phyloP scores from a whole-genome alignment of 768 basidiomycete species.

The Infundibulicybe gibba region DNA sequence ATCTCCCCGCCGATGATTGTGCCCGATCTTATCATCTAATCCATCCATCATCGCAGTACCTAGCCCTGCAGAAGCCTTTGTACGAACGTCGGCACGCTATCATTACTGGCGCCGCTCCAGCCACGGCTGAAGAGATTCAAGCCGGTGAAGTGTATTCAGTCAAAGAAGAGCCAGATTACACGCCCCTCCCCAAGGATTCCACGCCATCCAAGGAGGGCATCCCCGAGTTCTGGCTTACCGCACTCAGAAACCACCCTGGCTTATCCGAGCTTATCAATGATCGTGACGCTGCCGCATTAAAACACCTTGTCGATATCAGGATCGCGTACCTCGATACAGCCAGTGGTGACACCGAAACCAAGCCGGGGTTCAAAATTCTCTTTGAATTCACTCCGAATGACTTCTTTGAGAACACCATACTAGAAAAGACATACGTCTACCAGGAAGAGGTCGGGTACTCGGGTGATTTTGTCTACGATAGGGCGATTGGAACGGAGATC shows the following conservation, averaged over 20 bases:
- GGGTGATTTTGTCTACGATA: slow-evolving; percentile 96
- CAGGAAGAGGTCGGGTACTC: slow-evolving; percentile 90
- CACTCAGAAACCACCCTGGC: slow-evolving; percentile 86
- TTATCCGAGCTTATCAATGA: slow-evolving; percentile 90
- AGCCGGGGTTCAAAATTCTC: slow-evolving; percentile 88
- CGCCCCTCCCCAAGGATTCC: slow-evolving; percentile 52
- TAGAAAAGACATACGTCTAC: slow-evolving; percentile 95
- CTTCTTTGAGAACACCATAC: slow-evolving; percentile 78
- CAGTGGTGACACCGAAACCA: slow-evolving; percentile 46
- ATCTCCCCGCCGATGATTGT: slow-evolving; percentile 5
- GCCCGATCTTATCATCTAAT: neutral
- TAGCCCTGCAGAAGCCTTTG: slow-evolving; percentile 73
- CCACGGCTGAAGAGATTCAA: slow-evolving; percentile 79
- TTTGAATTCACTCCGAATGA: slow-evolving; percentile 84
- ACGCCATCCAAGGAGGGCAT: slow-evolving; percentile 50
- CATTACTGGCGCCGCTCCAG: slow-evolving; percentile 70
- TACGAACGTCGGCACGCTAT: slow-evolving; percentile 86
- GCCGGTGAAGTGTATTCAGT: slow-evolving; percentile 69
- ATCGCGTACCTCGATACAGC: slow-evolving; percentile 66
- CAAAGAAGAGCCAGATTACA: slow-evolving; percentile 75
- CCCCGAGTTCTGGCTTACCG: slow-evolving; percentile 98
- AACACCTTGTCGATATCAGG: slow-evolving; percentile 74
- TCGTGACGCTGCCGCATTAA: slow-evolving; percentile 84
- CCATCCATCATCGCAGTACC: slow-evolving; percentile 45
- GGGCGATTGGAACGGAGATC: slow-evolving; percentile 89